These are phyloP conservation scores for Ammopiptanthus mongolicus DNA, from an alignment of 306 rosid genomes.

Conservation along the genomic window DNA sequence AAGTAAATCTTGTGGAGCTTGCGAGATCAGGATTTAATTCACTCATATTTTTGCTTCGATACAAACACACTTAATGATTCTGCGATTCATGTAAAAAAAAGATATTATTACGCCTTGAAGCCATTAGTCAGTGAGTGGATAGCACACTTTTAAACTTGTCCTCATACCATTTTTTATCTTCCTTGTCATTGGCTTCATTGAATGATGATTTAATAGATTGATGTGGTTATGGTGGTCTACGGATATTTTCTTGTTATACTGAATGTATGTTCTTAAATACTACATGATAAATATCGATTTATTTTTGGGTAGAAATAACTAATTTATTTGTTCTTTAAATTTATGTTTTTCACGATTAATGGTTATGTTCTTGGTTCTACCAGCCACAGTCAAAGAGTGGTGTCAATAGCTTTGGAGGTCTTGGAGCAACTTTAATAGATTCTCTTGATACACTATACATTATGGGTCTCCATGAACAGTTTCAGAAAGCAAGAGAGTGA, in stretches of 20 bases:
- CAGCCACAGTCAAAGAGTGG: slow-evolving; percentile 96
- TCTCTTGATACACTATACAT: slow-evolving; percentile 91
- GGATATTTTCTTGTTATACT: background rate
- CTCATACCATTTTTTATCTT: background rate
- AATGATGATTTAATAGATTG: slow-evolving; percentile 1
- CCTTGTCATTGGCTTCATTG: background rate
- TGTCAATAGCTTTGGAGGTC: slow-evolving; percentile 97
- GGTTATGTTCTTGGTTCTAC: slow-evolving; percentile 22
- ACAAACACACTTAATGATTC: background rate
- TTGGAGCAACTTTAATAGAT: slow-evolving; percentile 96
- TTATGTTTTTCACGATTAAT: slow-evolving; percentile 23
- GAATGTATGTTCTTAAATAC: background rate
- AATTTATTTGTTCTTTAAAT: background rate
- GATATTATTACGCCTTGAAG: background rate
- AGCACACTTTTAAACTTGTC: background rate
- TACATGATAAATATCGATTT: background rate
- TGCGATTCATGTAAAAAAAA: background rate
- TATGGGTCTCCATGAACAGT: slow-evolving; percentile 92
- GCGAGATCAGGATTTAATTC: background rate
- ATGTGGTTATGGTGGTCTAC: background rate
- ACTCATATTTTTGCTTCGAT: background rate
- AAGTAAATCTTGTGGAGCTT: background rate
- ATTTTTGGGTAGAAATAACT: background rate
- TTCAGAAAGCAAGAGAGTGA: slow-evolving; percentile 89
- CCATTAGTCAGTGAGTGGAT: background rate